Conservation (phyloP, 345 rosid genomes). For the Linum usitatissimum region DNA sequence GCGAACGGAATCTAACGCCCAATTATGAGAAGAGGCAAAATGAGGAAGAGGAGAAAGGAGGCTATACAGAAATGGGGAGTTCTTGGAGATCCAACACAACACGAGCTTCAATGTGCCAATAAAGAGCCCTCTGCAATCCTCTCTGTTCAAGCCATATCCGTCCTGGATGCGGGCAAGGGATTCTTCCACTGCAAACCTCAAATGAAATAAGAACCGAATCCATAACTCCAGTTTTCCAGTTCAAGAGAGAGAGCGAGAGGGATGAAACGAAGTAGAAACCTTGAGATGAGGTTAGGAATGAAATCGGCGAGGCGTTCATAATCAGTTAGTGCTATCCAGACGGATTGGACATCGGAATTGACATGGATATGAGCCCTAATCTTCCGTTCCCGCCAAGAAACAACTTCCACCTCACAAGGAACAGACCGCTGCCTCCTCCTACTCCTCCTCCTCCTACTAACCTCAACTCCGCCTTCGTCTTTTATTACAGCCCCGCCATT, state of each 20-base stretch:
- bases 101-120: slow-evolving; percentile 98
- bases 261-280: slow-evolving; percentile 25
- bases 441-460: slow-evolving; percentile 13
- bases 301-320: slow-evolving; percentile 91
- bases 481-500: not conserved
- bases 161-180: slow-evolving; percentile 91
- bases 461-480: slow-evolving; percentile 4
- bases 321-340: slow-evolving; percentile 86
- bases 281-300: slow-evolving; percentile 76
- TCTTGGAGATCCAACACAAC: slow-evolving; percentile 92
- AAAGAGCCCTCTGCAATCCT: slow-evolving; percentile 81
- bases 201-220: not conserved
- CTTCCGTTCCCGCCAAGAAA: slow-evolving; percentile 88
- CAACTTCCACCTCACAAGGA: slow-evolving; percentile 62
- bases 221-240: not conserved
- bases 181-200: slow-evolving; percentile 45
- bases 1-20: too few relatives aligned
- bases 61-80: slow-evolving; percentile 45
- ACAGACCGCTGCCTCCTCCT: slow-evolving; percentile 39
- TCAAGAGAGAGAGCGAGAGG: not conserved
- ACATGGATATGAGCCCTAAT: slow-evolving; percentile 57
- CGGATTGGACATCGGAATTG: slow-evolving; percentile 48
- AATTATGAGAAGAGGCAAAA: too few relatives aligned
- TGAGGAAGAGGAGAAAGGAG: not conserved
- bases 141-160: slow-evolving; percentile 96